A percentile compares a stretch with the other conserved stretches of the same genome.
Evolutionary conservation across 169 alveolate species (phyloP).

Genomic region (Cryptosporidium ubiquitum): DNA sequence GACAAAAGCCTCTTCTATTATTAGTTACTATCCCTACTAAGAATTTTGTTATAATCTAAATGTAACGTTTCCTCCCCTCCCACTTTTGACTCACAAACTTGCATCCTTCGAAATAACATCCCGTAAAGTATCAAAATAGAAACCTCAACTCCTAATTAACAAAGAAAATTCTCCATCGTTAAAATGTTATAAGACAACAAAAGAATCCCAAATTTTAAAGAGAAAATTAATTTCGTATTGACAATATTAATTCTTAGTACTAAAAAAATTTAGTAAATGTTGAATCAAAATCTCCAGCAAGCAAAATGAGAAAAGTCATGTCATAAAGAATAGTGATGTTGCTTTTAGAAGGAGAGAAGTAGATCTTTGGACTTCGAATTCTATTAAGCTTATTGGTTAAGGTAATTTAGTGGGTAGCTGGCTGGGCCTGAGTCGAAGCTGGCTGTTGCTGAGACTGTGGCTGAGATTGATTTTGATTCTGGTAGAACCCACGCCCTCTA

Average conservation of each 20-base stretch:
- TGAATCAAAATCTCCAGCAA: not conserved
- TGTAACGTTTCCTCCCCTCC: not conserved
- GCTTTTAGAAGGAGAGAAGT: conserved; percentile 5
- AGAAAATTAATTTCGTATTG: conserved; percentile 19
- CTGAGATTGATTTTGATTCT: conserved; percentile 21
- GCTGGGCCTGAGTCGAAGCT: not conserved
- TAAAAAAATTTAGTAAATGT: not conserved
- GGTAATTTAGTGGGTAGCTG: not conserved
- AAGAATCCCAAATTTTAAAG: not conserved
- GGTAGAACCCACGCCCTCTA: conserved; percentile 75
- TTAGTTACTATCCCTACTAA: not conserved
- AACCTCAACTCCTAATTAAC: not conserved
- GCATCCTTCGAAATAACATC: not conserved
- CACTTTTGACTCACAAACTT: not conserved
- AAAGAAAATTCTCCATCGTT: not conserved
- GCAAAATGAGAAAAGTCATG: conserved; percentile 36
- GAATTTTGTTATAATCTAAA: not conserved
- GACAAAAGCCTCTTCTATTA: not conserved
- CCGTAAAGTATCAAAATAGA: not conserved
- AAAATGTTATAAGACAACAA: not conserved
- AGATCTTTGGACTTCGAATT: not conserved
- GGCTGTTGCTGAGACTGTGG: conserved; percentile 31
- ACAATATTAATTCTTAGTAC: conserved; percentile 8
- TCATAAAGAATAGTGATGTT: conserved; percentile 13
- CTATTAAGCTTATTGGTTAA: not conserved